These are phyloP conservation scores for Sclerotinia nivalis DNA, from an alignment of 2,329 filamentous ascomycete genomes.

Conservation along the genomic window DNA sequence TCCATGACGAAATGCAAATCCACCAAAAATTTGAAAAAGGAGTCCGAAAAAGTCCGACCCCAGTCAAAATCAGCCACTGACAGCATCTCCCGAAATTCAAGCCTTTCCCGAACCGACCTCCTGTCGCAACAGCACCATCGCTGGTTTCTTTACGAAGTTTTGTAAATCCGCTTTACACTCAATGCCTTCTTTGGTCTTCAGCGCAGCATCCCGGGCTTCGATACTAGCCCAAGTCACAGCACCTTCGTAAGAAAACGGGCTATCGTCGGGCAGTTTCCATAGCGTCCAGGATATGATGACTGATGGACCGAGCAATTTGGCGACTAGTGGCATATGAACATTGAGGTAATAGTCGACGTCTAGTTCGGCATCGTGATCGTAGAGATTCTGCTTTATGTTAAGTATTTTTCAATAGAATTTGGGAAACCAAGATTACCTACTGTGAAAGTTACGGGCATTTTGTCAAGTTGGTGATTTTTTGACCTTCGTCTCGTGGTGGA, in stretches of 20 bases:
- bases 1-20: neutral
- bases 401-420: no score
- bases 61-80: neutral
- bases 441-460: no score
- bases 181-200: neutral
- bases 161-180: neutral
- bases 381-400: no score
- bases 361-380: neutral
- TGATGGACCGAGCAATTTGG: neutral
- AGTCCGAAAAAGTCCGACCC: conserved; percentile 10
- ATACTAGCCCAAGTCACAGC: neutral
- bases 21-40: neutral
- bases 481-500: no score
- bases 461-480: no score
- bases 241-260: neutral
- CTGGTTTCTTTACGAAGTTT: neutral
- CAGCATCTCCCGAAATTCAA: neutral
- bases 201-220: neutral
- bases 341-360: neutral
- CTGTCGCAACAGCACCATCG: neutral
- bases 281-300: neutral
- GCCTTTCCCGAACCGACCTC: neutral
- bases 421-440: neutral
- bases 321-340: neutral
- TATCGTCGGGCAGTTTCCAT: neutral